Conservation (phyloP, 352 stramenopile species). For the Phytophthora constricta region DNA sequence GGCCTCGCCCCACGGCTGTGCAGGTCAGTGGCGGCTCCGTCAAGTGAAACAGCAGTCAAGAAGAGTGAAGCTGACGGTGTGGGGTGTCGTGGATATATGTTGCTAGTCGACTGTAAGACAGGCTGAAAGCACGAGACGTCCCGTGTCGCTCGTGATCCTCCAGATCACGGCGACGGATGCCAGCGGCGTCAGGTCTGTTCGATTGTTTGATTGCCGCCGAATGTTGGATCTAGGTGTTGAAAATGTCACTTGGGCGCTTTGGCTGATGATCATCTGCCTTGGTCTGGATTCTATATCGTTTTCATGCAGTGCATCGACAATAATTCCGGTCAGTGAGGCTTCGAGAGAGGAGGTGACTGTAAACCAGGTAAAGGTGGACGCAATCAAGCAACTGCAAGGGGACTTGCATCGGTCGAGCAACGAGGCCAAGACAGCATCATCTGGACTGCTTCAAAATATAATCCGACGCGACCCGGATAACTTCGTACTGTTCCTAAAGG, state of each 20-base stretch:
- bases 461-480: constrained; percentile 46
- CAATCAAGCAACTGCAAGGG: constrained; percentile 55
- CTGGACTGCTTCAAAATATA: constrained; percentile 13
- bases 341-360: constrained; percentile 46
- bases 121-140: constrained; percentile 11
- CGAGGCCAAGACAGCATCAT: constrained; percentile 8
- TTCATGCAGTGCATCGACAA: constrained; percentile 38
- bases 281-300: neutral
- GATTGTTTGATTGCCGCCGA: neutral
- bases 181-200: constrained; percentile 38
- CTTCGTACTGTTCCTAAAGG: constrained; percentile 55
- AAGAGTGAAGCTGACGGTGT: constrained; percentile 5
- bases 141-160: constrained; percentile 42
- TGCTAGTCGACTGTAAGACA: constrained; percentile 25
- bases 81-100: constrained; percentile 1
- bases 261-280: too few relatives aligned
- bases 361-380: constrained; percentile 67
- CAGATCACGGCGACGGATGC: constrained; percentile 40
- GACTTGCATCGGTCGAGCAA: constrained; percentile 23
- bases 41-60: constrained; percentile 6
- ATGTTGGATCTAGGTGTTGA: neutral
- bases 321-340: constrained; percentile 45
- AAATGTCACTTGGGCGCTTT: too few relatives aligned
- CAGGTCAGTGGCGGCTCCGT: constrained; percentile 44
- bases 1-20: constrained; percentile 19